Evolutionary conservation across 345 rosid genomes (phyloP).

Genomic region (Citropsis articulata): DNA sequence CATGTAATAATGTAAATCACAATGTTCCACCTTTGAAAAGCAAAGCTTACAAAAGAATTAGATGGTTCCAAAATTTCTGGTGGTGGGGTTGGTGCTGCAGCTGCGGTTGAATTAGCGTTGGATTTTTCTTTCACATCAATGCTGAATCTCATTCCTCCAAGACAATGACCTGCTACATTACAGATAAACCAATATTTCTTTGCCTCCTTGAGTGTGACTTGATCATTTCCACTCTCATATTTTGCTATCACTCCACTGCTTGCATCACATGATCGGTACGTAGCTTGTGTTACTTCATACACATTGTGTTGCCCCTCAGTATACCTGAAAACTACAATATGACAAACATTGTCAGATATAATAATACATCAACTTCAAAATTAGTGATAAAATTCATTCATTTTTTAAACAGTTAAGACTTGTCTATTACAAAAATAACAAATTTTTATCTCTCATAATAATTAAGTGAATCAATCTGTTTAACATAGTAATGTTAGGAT

Average conservation of each 20-base stretch:
- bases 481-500: too few relatives aligned
- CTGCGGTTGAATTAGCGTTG: not conserved
- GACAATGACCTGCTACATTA: conserved; percentile 47
- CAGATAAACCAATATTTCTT: conserved; percentile 57
- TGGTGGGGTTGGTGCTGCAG: not conserved
- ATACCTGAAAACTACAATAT: conserved; percentile 43
- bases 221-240: conserved; percentile 46
- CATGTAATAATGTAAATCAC: conserved; percentile 1
- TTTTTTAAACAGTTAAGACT: too few relatives aligned
- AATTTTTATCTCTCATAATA: too few relatives aligned
- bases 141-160: conserved; percentile 55
- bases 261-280: conserved; percentile 38
- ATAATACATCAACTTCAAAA: too few relatives aligned
- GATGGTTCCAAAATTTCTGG: conserved; percentile 10
- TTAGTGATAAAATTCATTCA: too few relatives aligned
- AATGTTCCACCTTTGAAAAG: conserved; percentile 8
- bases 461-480: too few relatives aligned
- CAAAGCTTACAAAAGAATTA: not conserved
- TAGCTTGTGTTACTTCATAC: conserved; percentile 37
- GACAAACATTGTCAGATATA: too few relatives aligned
- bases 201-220: conserved; percentile 27
- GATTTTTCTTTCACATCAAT: conserved; percentile 23
- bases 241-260: conserved; percentile 45
- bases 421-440: too few relatives aligned
- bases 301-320: conserved; percentile 43